A percentile compares a stretch with the other conserved stretches of the same genome.
These are phyloP conservation scores for Helicocarpus griseus DNA, from an alignment of 2,329 filamentous ascomycete species.

Conservation along the genomic window DNA sequence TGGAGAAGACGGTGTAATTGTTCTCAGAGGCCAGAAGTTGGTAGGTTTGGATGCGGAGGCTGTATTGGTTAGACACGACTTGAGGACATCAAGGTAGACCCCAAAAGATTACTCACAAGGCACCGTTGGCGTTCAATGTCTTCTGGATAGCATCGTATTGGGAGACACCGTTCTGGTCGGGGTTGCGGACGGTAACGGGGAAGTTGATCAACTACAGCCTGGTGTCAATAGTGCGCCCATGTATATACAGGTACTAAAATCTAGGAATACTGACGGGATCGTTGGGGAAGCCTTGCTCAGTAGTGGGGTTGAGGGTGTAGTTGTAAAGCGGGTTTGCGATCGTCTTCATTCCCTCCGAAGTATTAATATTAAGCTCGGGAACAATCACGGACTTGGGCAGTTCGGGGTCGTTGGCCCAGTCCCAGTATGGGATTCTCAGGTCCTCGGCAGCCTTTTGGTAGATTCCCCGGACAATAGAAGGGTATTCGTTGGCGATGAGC, in stretches of 20 bases:
- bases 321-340: slow-evolving; percentile 39
- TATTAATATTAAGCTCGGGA: slow-evolving; percentile 34
- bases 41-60: slow-evolving; percentile 18
- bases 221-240: background rate
- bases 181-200: slow-evolving; percentile 12
- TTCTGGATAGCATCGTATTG: slow-evolving; percentile 12
- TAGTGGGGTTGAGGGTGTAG: slow-evolving; percentile 25
- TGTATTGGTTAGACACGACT: slow-evolving; percentile 4
- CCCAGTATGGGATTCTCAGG: slow-evolving; percentile 42
- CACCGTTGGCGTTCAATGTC: slow-evolving; percentile 14
- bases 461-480: slow-evolving; percentile 36
- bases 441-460: slow-evolving; percentile 37
- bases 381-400: slow-evolving; percentile 29
- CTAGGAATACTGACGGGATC: slow-evolving; percentile 9
- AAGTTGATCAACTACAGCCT: slow-evolving; percentile 11
- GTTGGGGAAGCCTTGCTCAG: slow-evolving; percentile 15
- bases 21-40: slow-evolving; percentile 18
- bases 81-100: background rate
- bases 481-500: slow-evolving; percentile 30
- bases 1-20: slow-evolving; percentile 21
- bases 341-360: slow-evolving; percentile 27
- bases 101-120: slow-evolving; percentile 13
- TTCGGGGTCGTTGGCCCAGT: slow-evolving; percentile 34
- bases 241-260: background rate
- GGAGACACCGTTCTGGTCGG: slow-evolving; percentile 11